Evolutionary conservation across 495 filamentous ascomycete genomes (phyloP), one percentile per base, ranked within the genome.

Genomic region (Podospora pseudoanserina): DNA sequence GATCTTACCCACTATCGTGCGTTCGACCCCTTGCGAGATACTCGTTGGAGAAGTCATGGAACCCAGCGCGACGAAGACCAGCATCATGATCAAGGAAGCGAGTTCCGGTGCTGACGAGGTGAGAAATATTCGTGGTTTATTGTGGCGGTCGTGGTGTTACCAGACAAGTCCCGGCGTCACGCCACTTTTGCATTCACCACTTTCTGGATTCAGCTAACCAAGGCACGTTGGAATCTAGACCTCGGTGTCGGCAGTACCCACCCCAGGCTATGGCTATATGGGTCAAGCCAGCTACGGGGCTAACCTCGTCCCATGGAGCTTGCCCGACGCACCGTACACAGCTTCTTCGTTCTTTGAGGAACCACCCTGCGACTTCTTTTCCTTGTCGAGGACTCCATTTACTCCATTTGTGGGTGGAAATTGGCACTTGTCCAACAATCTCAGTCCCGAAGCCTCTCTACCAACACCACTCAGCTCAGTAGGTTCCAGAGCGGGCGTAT

Each of bases 231-330:
- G 11, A 19, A 60, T n/a, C 30, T 59, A 53, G 65, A 66, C 19
- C n/a, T n/a, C 49, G n/a, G 39, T 57, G 23, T 57, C 19, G 7
- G 18, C 63, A 15, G 16, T 65, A 5, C 18, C 60, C 15, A 30
- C 61, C 61, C 15, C 28, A 13, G 7, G 39, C 34, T 68, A 64
- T 57, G 67, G 65, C 4, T 60, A 23, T 55, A 20, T 55, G 5
- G 62, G 49, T 26, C 30, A 49, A 44, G 9, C 9, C 19, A 49
- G 53, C 6, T 4, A 59, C 6, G 67, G 54, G 23, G 19, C 56
- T 27, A 55, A 65, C 53, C 16, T 30, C 18, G 61, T 68, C 7
- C 28, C 67, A 19, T 68, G 67, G 67, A 65, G 67, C 53, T 60
- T 54, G 16, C 53, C 66, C 18, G 60, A 64, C 26, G 23, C 58